A percentile compares a stretch with the other conserved stretches of the same genome.
Conservation (phyloP, 352 stramenopile genomes). For the Globisporangium parvum region DNA sequence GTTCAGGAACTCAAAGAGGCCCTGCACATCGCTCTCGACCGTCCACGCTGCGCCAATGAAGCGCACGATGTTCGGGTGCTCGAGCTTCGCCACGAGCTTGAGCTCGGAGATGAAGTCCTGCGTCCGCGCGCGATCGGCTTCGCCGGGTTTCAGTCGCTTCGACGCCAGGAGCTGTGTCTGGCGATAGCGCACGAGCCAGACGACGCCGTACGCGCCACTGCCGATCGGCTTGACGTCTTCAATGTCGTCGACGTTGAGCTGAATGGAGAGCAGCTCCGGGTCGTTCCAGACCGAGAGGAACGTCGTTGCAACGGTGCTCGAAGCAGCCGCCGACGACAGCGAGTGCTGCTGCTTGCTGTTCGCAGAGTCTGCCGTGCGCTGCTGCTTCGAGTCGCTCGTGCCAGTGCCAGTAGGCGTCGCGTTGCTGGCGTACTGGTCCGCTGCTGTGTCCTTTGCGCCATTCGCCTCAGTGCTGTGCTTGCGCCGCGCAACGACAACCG, state of each 20-base stretch:
- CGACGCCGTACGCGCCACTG: background rate
- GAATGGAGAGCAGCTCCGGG: conserved; percentile 32
- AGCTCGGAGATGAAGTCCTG: conserved; percentile 50
- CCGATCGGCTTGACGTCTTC: conserved; percentile 22
- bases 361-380: no score
- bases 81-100: conserved; percentile 36
- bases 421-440: background rate
- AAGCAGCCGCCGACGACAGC: no score
- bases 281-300: conserved; percentile 35
- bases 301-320: background rate
- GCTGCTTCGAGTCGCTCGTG: background rate
- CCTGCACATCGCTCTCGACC: conserved; percentile 39
- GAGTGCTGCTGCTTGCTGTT: background rate
- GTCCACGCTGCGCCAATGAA: conserved; percentile 54
- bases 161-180: conserved; percentile 1
- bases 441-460: no score
- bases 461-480: background rate
- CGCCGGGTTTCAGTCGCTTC: conserved; percentile 33
- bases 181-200: conserved; percentile 9
- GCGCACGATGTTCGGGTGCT: conserved; percentile 41
- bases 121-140: conserved; percentile 26
- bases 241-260: conserved; percentile 39
- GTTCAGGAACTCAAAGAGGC: conserved; percentile 62
- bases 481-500: conserved; percentile 2
- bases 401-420: conserved; percentile 1